These are phyloP conservation scores for Bacterosira constricta DNA, from an alignment of 108 stramenopile genomes.

Conservation along the genomic window DNA sequence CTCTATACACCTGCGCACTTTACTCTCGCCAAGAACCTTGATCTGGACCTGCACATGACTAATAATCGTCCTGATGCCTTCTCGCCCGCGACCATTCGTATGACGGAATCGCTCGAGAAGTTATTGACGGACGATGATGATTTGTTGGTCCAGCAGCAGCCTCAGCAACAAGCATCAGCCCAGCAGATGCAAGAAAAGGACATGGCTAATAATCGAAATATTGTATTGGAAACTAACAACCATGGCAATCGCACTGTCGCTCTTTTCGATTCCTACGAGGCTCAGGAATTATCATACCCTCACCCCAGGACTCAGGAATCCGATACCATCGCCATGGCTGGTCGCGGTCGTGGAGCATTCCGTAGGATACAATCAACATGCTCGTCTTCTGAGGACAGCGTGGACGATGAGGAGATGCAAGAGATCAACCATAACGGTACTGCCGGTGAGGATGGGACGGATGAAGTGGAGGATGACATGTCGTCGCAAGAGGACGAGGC, in stretches of 20 bases:
- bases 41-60: conserved; percentile 36
- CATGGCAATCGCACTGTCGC: no score
- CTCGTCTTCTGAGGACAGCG: conserved; percentile 15
- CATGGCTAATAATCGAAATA: background rate
- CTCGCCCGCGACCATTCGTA: conserved; percentile 71
- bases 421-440: no score
- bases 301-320: background rate
- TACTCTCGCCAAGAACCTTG: conserved; percentile 47
- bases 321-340: background rate
- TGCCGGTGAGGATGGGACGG: conserved; percentile 20
- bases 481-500: conserved; percentile 12
- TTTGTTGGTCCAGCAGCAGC: background rate
- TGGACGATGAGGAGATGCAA: conserved; percentile 25
- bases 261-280: background rate
- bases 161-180: background rate
- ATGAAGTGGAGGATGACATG: conserved; percentile 14
- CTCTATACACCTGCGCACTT: conserved; percentile 49
- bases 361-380: conserved; percentile 30
- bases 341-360: background rate
- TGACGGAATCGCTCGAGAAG: conserved; percentile 77
- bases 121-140: conserved; percentile 78
- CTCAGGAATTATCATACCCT: no score
- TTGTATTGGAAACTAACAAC: no score
- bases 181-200: background rate
- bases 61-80: conserved; percentile 52